Base-by-base conservation (phyloP, 257 asterid genomes). In the Penstemon eatonii region DNA sequence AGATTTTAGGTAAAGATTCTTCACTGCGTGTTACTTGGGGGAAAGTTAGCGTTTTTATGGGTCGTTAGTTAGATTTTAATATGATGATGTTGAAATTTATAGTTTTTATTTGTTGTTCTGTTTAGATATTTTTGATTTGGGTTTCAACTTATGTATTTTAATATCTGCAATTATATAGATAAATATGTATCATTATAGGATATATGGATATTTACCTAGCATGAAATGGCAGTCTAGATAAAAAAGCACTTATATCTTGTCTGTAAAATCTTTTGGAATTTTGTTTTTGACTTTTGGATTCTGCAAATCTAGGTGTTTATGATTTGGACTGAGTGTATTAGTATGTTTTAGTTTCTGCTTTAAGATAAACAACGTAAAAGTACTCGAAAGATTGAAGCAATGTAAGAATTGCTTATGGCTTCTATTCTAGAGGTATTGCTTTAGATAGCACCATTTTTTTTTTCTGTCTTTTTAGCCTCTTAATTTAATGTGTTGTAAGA, bases 91-190 rank as follows among this genome's bases (percentile, higher is more conserved):
- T 47, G 63, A 65, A 76, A 56, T 56, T 59, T 38, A 75, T 76
- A 73, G 62, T 15, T 74, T 68, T 76, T 76, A 67, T 80, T 76
- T 77, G 73, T 76, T 73, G 86, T 76, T 79, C 75, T 74, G 66
- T 68, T 61, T 63, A 67, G 67, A 42, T 42, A 46, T 67, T 78
- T 68, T 72, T 76, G 75, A 69, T 59, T 74, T 57, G 73, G 73
- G 78, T 59, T 82, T 74, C 45, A 63, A 39, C 71, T 81, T 60
- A 63, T 64, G 70, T 75, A 71, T 63, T 15, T 15, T 25, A 25
- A 25, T 25, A 2, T 56, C 36, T 57, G 56, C 58, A 64, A 38
- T 67, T 72, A 68, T 73, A 72, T 61, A 47, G 68, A 49, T 73
- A 56, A 25, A 25, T 25, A 25, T 68, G 56, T 75, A 65, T 65